These are phyloP conservation scores for Galium porrigens DNA, from an alignment of 305 asterid genomes.

Conservation along the genomic window DNA sequence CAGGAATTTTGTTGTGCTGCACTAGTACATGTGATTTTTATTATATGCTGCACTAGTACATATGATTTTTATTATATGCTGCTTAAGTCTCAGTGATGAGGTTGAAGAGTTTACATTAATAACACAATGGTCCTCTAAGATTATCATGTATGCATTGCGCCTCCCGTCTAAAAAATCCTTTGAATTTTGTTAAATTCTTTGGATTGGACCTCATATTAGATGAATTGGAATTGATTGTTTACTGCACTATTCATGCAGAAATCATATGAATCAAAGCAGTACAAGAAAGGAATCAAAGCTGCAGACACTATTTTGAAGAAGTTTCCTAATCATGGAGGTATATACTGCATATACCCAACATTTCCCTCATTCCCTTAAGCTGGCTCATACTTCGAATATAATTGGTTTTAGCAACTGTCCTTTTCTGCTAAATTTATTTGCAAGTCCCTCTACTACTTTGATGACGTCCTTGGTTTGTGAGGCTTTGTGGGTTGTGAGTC, in stretches of 20 bases:
- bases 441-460: neutral
- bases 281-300: conserved; percentile 92
- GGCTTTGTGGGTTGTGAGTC: neutral
- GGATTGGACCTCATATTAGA: neutral
- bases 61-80: neutral
- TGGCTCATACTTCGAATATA: conserved; percentile 9
- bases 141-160: neutral
- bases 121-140: neutral
- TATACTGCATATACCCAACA: conserved; percentile 15
- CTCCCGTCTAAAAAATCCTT: neutral
- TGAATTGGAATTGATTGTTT: neutral
- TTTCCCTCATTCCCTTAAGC: conserved; percentile 8
- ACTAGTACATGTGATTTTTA: neutral
- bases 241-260: conserved; percentile 35
- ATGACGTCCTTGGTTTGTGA: neutral
- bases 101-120: neutral
- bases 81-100: neutral
- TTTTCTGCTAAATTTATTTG: neutral
- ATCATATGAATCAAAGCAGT: conserved; percentile 93
- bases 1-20: neutral
- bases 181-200: neutral
- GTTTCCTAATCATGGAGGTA: conserved; percentile 99
- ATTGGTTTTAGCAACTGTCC: neutral
- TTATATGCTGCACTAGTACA: neutral
- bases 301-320: conserved; percentile 91